Base-by-base conservation (phyloP, 495 filamentous ascomycete genomes). In the Daldinia loculata region DNA sequence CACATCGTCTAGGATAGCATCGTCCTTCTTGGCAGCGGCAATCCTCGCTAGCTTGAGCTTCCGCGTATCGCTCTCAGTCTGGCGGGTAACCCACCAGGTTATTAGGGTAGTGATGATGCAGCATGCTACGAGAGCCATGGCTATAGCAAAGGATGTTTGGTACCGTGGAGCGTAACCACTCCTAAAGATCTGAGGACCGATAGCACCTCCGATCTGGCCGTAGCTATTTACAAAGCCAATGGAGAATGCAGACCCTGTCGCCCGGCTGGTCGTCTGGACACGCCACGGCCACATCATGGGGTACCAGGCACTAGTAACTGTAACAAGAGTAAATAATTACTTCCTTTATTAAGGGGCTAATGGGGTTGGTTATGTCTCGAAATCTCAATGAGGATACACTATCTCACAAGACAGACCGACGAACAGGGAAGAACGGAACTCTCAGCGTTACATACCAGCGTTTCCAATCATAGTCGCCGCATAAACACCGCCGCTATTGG, bases 231-330 rank as follows among this genome's bases (percentile, higher is more conserved):
- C 81, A 51, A 82, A 83, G 0, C 78, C 81, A 52, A 83, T 81
- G 5, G 78, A 80, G 56, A 83, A 83, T 29, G 81, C 81, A 0
- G 81, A 82, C 12, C 79, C 81, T 3, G 81, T 83, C 2, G 81
- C 79, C 7, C 79, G 73, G 53, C 76, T 76, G 2, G 81, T 82
- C 5, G 80, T 81, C 53, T 83, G 81, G 0, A 82, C 81, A 17
- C 78, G 73, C 76, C 78, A 80, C 22, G 80, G 80, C 81, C 80
- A 83, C 81, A 83, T 83, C 64, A 81, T 78, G 0, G 80, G 80
- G 29, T 72, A 82, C 80, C 80, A 82, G 12, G 76, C 77, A 17
- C 76, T 76, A 7, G 77, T 74, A 17, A 81, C 75, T 48, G 19
- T 48, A 48, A 48, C 43, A 22, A 8, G 11, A 24, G 43, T 48